Base-by-base conservation (phyloP, 2,329 filamentous ascomycete genomes). In the Atkinsonella hypoxylon region DNA sequence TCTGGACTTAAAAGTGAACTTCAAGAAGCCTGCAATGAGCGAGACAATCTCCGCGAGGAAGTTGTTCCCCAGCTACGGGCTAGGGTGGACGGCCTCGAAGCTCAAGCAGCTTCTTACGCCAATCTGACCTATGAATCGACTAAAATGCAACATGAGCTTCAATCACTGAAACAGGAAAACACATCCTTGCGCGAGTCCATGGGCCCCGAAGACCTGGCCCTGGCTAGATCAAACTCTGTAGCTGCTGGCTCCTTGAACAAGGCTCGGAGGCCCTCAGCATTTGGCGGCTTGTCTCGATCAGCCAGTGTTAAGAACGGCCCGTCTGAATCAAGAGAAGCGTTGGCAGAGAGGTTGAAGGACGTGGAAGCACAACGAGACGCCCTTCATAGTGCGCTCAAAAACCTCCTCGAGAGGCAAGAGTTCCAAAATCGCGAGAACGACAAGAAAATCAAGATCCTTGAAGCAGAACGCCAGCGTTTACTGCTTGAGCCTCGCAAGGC, bases 321-420 rank as follows among this genome's bases (percentile, higher is more conserved):
- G 48, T 67, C 61, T 52, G 78, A 87, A 58, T 81, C 79, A 4
- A 76, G 82, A 50, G 87, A 91, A 50, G 77, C 79, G 11, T 68
- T 90, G 15, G 80, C 83, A 1, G 89, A 95, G 57, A 79, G 87
- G 31, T 75, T 95, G 17, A 95, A 95, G 67, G 91, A 97, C 57
- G 83, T 96, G 11, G 91, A 97, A 67, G 83, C 88, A 42, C 93
- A 98, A 69, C 81, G 93, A 45, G 91, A 98, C 66, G 90, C 91
- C 1, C 75, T 98, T 7, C 93, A 97, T 70, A 81, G 79, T 53
- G 89, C 93, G 7, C 73, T 98, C 49, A 90, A 87, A 70, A 88
- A 82, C 54, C 75, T 98, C 15, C 79, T 97, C 12, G 82, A 90
- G 55, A 82, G 93, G 48, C 89, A 96, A 57, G 85, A 91, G 56